Evolutionary conservation across 345 rosid genomes (phyloP).

Genomic region (Salix dunnii): DNA sequence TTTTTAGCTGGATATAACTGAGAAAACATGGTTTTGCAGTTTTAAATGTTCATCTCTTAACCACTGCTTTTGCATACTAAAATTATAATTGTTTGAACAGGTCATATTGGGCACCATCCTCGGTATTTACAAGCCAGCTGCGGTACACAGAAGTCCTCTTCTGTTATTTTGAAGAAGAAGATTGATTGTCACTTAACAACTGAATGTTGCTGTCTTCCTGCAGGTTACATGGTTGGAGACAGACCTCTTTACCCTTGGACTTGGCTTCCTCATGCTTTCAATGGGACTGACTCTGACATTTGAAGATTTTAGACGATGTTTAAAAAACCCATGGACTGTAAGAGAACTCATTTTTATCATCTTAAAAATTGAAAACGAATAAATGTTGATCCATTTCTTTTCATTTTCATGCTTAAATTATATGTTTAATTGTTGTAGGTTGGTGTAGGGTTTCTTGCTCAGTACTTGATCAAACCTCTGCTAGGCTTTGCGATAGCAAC

Average conservation of each 20-base stretch:
- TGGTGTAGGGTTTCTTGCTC: slow-evolving; percentile 94
- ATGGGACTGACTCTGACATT: slow-evolving; percentile 95
- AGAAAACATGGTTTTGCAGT: not conserved
- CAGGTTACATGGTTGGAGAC: slow-evolving; percentile 96
- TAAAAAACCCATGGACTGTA: slow-evolving; percentile 97
- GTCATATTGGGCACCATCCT: slow-evolving; percentile 81
- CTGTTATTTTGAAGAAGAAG: slow-evolving; percentile 5
- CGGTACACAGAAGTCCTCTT: slow-evolving; percentile 39
- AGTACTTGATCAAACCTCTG: slow-evolving; percentile 79
- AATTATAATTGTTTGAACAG: slow-evolving; percentile 31
- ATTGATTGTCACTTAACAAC: slow-evolving; percentile 8
- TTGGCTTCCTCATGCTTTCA: slow-evolving; percentile 96
- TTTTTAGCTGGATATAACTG: not conserved
- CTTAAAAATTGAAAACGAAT: too few relatives aligned
- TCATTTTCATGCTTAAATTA: slow-evolving; percentile 12
- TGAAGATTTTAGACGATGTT: slow-evolving; percentile 83
- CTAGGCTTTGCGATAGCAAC: slow-evolving; percentile 75
- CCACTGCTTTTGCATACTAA: not conserved
- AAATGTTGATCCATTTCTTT: not conserved
- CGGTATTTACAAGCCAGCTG: slow-evolving; percentile 88
- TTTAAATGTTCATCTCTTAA: not conserved
- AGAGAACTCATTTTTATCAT: slow-evolving; percentile 20
- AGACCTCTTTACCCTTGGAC: slow-evolving; percentile 77
- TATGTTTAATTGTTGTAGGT: slow-evolving; percentile 55
- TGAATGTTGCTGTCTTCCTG: slow-evolving; percentile 12